Base-by-base conservation (phyloP, 768 basidiomycete genomes). In the Rhizopogon roseolus region DNA sequence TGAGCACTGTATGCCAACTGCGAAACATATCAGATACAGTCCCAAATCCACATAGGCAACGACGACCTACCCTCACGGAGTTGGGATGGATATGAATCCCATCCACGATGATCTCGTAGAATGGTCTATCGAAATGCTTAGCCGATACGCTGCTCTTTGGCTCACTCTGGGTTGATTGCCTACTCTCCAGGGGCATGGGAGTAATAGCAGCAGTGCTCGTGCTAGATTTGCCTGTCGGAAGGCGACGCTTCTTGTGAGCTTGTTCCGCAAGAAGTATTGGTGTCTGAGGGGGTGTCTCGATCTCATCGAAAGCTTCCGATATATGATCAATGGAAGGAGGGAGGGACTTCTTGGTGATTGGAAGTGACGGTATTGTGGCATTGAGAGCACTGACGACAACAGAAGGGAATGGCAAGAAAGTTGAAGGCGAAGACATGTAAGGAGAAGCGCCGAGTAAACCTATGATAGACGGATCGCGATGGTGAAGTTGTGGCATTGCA, bases 31-130 rank as follows among this genome's bases (percentile, higher is more conserved):
- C 17, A 55, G 39, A 27, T 27, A 32, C 22, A 34, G 49, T 22
- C 17, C 28, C 14, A 49, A 3, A 13, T 36, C 2, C 13, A n/a
- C 9, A 41, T 6, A 5, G 39, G 17, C 13, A 25, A 32, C 10
- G 49, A 36, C 0, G 41, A 73, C 85, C 53, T 67, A 93, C 88
- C 62, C 89, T 76, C 53, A 95, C 89, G 41, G 90, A 90, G 66
- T 93, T 90, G 14, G 93, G 93, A 67, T 95, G 93, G 11, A 84
- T 89, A 64, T 96, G 93, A 51, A 93, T 82, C 1, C 93, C 93
- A 65, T 96, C 93, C 6, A 92, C 92, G 57, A 95, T 96, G 50
- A 95, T 73, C 51, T 87, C 91, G 62, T 90, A 96, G 69, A 83
- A 95, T 13, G 93, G 93, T 57, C 90, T 73, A 60, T 76, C 76